A percentile compares a stretch with the other conserved stretches of the same genome.
These are phyloP conservation scores for Camellia japonica DNA, from an alignment of 148 eudicot species.

Conservation along the genomic window DNA sequence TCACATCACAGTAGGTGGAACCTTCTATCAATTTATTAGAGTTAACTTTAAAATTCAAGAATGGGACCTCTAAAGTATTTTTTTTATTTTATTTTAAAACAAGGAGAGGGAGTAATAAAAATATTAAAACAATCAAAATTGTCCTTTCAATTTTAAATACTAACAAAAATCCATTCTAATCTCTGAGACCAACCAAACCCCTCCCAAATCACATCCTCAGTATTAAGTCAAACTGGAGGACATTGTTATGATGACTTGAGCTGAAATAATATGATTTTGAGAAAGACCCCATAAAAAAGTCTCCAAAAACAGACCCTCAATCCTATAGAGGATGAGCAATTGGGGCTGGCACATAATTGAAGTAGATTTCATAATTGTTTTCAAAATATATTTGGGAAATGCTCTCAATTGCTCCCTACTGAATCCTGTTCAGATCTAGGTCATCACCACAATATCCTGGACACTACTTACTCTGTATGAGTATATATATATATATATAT, in stretches of 20 bases:
- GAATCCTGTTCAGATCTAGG: constrained; percentile 9
- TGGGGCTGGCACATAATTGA: not conserved
- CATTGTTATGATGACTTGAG: not conserved
- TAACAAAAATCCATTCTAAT: not conserved
- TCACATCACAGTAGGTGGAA: no score
- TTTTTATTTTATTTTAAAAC: no score
- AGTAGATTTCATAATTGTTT: not conserved
- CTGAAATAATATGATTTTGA: not conserved
- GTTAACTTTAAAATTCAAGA: no score
- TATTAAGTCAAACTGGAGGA: not conserved
- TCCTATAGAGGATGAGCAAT: not conserved
- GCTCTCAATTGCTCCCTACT: not conserved
- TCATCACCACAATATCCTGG: constrained; percentile 13
- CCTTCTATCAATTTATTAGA: no score
- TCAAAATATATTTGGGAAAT: not conserved
- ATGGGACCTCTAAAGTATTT: no score
- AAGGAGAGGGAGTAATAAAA: not conserved
- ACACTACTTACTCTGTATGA: not conserved
- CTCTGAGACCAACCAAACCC: constrained; percentile 4
- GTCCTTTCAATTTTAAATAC: not conserved
- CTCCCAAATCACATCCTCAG: not conserved
- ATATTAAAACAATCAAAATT: not conserved
- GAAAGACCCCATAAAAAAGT: not conserved
- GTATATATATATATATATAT: no score
- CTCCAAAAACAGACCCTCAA: not conserved